Base-by-base conservation (phyloP, 306 rosid species). In the Rosa persica region DNA sequence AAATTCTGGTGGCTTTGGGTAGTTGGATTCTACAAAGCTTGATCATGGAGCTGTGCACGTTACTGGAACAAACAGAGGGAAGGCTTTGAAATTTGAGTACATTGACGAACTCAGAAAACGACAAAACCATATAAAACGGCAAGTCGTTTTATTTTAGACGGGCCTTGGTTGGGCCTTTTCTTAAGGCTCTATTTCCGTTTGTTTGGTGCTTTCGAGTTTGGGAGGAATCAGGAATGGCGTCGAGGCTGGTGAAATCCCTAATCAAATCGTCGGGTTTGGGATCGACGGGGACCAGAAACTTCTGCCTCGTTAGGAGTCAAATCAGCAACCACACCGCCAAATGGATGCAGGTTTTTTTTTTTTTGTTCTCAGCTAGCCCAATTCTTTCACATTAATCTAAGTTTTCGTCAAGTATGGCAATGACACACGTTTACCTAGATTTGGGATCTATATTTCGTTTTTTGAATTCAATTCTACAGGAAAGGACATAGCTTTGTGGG, bases 301-400 rank as follows among this genome's bases (percentile, higher is more conserved):
- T 94, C 83, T 73, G 95, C 86, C 86, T 87, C 25, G 86, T 87
- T 25, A 38, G 81, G 82, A n/a, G 67, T 40, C 90, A 87, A 90
- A 44, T 91, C 86, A 12, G 95, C 83, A 62, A 83, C 49, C 96
- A 92, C 86, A 92, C 97, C 22, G 86, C 93, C 82, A 90, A 92
- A 60, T 92, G 96, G 97, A 90, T 92, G 97, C 97, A 92, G 96
- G 97, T 89, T 27, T 78, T 9, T 16, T 49, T 34, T 66, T 89
- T 25, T 78, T 69, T 9, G 7, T 16, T 49, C 46, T 67, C 15
- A 48, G 30, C 60, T 36, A 12, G 15, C 64, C 47, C 2, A 30
- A 34, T 44, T 67, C 8, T 16, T 39, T 67, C 27, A 67, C 25
- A 22, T 68, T 23, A 27, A 62, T 30, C 39, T 5, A 13, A 25